Evolutionary conservation across 495 filamentous ascomycete species (phyloP).

Genomic region (Penicillium pulvis): DNA sequence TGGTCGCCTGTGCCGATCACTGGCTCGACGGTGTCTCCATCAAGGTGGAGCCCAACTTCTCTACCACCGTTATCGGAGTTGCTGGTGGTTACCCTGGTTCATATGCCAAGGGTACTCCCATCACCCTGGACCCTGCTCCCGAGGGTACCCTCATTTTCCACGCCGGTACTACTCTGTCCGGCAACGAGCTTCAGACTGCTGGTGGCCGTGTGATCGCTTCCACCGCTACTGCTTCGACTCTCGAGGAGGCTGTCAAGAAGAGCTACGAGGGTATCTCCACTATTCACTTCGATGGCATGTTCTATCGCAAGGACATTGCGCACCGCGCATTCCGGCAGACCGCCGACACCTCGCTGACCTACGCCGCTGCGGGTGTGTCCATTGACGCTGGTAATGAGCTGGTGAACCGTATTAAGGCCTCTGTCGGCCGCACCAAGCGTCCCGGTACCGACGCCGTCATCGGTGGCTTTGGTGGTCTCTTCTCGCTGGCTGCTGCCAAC

Average conservation of each 20-base stretch:
- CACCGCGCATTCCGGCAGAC: constrained; percentile 57
- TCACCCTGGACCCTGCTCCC: constrained; percentile 56
- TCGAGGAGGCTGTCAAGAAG: constrained; percentile 79
- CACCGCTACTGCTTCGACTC: constrained; percentile 70
- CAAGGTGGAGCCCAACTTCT: constrained; percentile 66
- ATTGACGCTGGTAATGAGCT: constrained; percentile 91
- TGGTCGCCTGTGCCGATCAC: constrained; percentile 80
- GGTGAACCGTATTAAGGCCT: constrained; percentile 83
- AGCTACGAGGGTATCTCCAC: constrained; percentile 79
- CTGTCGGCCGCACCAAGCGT: constrained; percentile 74
- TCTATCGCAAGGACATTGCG: constrained; percentile 91
- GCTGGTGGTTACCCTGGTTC: constrained; percentile 92
- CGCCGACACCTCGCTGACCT: constrained; percentile 70
- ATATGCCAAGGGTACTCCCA: constrained; percentile 80
- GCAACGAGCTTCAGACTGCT: constrained; percentile 64
- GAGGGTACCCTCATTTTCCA: constrained; percentile 79
- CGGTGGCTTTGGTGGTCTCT: constrained; percentile 90
- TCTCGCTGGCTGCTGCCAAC: constrained; percentile 73
- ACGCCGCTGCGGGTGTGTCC: constrained; percentile 89
- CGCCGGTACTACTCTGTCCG: constrained; percentile 77
- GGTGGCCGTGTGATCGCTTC: constrained; percentile 93
- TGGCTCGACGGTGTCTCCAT: constrained; percentile 72
- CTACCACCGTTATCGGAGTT: constrained; percentile 89
- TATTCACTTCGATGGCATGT: constrained; percentile 88
- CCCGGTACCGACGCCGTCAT: constrained; percentile 88